These are phyloP conservation scores for Cerrena zonata DNA, from an alignment of 1,284 basidiomycete species.

Conservation along the genomic window DNA sequence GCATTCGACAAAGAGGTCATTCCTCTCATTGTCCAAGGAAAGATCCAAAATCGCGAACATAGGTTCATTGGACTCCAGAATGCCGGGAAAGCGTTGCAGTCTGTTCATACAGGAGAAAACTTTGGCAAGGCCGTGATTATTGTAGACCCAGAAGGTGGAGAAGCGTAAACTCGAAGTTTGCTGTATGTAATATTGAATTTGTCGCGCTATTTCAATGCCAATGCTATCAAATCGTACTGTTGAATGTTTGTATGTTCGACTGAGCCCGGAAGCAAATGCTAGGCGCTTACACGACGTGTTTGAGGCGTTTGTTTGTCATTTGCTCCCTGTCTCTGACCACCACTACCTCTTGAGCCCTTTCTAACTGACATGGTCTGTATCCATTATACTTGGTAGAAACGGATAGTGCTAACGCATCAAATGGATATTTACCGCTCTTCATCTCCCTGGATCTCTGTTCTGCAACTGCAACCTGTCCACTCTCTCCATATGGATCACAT, in stretches of 20 bases:
- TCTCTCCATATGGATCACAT: background rate
- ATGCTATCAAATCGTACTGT: too few relatives aligned
- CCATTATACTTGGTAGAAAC: background rate
- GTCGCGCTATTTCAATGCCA: too few relatives aligned
- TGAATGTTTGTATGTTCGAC: too few relatives aligned
- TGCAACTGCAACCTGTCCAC: background rate
- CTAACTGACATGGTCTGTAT: slow-evolving; percentile 1
- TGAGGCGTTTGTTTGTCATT: background rate
- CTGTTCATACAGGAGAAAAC: slow-evolving; percentile 10
- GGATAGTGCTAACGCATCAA: background rate
- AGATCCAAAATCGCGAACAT: slow-evolving; percentile 13
- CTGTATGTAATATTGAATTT: background rate
- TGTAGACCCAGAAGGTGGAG: slow-evolving; percentile 6
- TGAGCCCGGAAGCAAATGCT: too few relatives aligned
- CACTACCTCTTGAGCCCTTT: background rate
- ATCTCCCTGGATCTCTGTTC: background rate
- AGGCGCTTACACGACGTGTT: background rate
- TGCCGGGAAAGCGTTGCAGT: slow-evolving; percentile 8
- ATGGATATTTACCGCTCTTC: background rate
- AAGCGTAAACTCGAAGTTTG: background rate
- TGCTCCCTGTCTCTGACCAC: slow-evolving; percentile 1
- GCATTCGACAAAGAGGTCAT: slow-evolving; percentile 9
- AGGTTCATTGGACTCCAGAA: slow-evolving; percentile 8
- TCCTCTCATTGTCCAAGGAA: slow-evolving; percentile 7
- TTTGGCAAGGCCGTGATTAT: slow-evolving; percentile 12